These are phyloP conservation scores for Rhizophora mangle DNA, from an alignment of 345 rosid genomes.

Conservation along the genomic window DNA sequence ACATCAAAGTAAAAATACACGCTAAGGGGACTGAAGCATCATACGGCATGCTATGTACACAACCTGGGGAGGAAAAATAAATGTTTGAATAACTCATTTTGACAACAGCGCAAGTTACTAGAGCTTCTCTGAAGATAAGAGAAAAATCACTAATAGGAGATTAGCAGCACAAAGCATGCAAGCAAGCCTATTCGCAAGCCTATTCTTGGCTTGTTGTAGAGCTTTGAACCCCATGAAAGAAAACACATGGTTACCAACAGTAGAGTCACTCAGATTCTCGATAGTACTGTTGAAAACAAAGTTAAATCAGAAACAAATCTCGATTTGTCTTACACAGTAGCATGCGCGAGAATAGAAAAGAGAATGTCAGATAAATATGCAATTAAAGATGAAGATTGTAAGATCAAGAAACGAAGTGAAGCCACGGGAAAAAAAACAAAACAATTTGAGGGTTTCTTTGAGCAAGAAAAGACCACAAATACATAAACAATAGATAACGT, in stretches of 20 bases:
- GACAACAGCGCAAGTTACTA: neutral
- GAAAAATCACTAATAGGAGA: neutral
- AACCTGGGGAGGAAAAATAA: neutral
- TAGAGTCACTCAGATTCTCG: constrained; percentile 10
- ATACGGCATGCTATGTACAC: neutral
- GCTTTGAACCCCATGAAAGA: constrained; percentile 11
- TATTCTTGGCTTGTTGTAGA: constrained; percentile 6
- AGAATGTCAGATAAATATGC: neutral
- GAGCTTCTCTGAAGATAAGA: neutral
- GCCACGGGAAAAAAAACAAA: too few relatives aligned
- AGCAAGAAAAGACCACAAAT: constrained; percentile 39
- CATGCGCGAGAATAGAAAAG: constrained; percentile 28
- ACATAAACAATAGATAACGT: constrained; percentile 38
- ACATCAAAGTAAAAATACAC: neutral
- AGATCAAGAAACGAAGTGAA: constrained; percentile 1
- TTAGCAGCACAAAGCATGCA: neutral
- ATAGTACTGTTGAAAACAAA: constrained; percentile 27
- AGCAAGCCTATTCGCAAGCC: constrained; percentile 9
- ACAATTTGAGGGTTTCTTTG: constrained; percentile 9
- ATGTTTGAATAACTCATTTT: neutral
- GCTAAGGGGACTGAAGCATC: neutral
- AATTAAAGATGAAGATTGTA: constrained; percentile 2
- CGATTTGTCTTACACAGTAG: constrained; percentile 13
- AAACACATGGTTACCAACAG: neutral
- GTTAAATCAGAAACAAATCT: constrained; percentile 10